A percentile compares a stretch with the other conserved stretches of the same genome.
Conservation (phyloP, 2,329 filamentous ascomycete genomes). For the Aspergillus costaricaensis region DNA sequence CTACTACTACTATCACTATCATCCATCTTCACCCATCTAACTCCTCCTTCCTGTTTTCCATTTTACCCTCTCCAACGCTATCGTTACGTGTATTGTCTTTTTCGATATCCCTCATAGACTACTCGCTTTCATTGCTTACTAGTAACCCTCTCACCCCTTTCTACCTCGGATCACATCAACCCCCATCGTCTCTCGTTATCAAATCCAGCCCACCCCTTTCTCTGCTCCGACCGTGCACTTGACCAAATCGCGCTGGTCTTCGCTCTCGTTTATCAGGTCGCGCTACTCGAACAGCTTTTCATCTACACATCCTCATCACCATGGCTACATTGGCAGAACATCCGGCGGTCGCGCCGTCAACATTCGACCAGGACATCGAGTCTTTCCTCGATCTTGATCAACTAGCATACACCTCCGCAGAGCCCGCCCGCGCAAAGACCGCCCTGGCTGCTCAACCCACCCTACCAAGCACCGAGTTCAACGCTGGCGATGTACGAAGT, state of each 20-base stretch:
- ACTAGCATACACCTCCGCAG: conserved; percentile 42
- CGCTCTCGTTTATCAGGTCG: not conserved
- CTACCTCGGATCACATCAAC: not conserved
- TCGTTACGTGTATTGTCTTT: not conserved
- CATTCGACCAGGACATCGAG: conserved; percentile 49
- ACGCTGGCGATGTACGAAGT: conserved; percentile 32
- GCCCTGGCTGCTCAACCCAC: conserved; percentile 40
- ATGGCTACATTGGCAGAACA: conserved; percentile 43
- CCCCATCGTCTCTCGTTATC: conserved; percentile 11
- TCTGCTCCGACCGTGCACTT: not conserved
- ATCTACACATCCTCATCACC: conserved; percentile 6
- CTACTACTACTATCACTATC: not conserved
- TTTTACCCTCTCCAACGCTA: not conserved
- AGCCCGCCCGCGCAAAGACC: conserved; percentile 39
- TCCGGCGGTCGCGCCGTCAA: conserved; percentile 30
- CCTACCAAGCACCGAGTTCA: conserved; percentile 39
- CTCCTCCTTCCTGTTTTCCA: not conserved
- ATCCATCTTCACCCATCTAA: not conserved
- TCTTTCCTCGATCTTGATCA: conserved; percentile 51
- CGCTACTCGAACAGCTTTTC: not conserved
- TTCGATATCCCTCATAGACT: conserved; percentile 1
- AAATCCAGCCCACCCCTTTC: not conserved
- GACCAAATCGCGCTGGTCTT: conserved; percentile 1
- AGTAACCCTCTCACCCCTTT: conserved; percentile 1
- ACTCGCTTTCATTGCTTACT: not conserved